Evolutionary conservation across 2,329 filamentous ascomycete genomes (phyloP).

Genomic region (Scedosporium apiospermum): DNA sequence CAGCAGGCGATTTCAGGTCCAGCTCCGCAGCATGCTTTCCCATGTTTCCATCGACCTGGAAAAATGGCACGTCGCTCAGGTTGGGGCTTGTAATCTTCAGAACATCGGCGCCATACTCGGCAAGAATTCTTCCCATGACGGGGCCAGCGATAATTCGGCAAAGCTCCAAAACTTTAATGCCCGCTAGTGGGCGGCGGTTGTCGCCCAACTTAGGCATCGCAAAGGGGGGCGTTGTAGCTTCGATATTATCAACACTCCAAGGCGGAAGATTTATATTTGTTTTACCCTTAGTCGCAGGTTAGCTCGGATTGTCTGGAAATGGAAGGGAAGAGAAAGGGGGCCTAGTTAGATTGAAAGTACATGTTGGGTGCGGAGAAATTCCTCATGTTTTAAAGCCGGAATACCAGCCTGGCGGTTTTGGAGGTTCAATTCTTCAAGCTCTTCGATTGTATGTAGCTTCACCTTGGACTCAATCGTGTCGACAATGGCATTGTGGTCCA

Average conservation of each 20-base stretch:
- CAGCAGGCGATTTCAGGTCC: constrained; percentile 47
- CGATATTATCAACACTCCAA: constrained; percentile 41
- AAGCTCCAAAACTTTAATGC: constrained; percentile 64
- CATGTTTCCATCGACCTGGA: constrained; percentile 63
- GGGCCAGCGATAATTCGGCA: constrained; percentile 69
- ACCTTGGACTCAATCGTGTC: constrained; percentile 38
- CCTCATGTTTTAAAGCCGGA: constrained; percentile 47
- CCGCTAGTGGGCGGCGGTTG: constrained; percentile 33
- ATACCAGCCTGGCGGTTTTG: constrained; percentile 50
- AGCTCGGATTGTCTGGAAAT: no score
- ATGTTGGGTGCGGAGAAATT: constrained; percentile 45
- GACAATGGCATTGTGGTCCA: constrained; percentile 52
- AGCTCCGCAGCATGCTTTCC: constrained; percentile 60
- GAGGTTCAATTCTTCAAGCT: constrained; percentile 50
- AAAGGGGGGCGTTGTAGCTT: constrained; percentile 37
- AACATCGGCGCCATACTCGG: constrained; percentile 67
- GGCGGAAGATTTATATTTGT: constrained; percentile 21
- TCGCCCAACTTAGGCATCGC: constrained; percentile 1
- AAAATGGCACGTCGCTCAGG: constrained; percentile 62
- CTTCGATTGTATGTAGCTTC: constrained; percentile 38
- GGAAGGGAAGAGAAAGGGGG: no score
- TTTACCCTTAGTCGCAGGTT: not conserved
- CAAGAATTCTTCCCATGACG: constrained; percentile 59
- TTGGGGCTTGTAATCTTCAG: constrained; percentile 60
- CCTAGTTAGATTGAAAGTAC: constrained; percentile 11